Evolutionary conservation across 176 grass and related monocot species (phyloP).

Genomic region (Saccharum spontaneum): DNA sequence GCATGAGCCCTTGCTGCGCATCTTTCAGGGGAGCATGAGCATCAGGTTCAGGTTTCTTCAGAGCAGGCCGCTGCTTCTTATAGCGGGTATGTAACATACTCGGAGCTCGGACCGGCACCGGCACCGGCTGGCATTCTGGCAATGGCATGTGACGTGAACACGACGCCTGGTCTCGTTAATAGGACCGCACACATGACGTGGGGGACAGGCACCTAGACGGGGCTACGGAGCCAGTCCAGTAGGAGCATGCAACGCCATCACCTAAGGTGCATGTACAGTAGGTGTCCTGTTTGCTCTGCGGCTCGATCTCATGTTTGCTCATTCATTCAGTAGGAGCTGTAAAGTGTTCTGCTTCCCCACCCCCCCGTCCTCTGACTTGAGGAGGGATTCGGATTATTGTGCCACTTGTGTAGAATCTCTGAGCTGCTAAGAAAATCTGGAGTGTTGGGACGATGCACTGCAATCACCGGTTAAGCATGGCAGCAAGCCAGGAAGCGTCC

Average conservation of each 20-base stretch:
- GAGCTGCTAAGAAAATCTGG: not conserved
- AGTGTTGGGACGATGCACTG: no score
- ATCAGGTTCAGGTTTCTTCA: constrained; percentile 4
- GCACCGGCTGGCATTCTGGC: not conserved
- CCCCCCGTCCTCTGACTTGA: not conserved
- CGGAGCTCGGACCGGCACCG: not conserved
- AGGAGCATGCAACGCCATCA: constrained; percentile 21
- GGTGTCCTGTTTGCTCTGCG: not conserved
- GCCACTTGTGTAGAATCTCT: no score
- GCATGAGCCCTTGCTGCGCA: not conserved
- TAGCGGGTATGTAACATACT: not conserved
- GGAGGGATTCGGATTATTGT: no score
- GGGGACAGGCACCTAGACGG: not conserved
- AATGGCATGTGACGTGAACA: constrained; percentile 8
- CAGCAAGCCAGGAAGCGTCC: not conserved
- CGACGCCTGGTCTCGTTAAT: not conserved
- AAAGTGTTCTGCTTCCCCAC: not conserved
- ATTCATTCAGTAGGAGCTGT: not conserved
- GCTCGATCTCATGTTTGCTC: not conserved
- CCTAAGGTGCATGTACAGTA: not conserved
- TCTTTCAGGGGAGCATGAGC: no score
- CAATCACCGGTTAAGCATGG: no score
- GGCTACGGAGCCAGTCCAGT: not conserved
- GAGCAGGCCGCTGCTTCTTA: not conserved
- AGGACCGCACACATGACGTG: not conserved